phyloP scores from a whole-genome alignment of 495 filamentous ascomycete genomes.

The Tetracladium setigerum region DNA sequence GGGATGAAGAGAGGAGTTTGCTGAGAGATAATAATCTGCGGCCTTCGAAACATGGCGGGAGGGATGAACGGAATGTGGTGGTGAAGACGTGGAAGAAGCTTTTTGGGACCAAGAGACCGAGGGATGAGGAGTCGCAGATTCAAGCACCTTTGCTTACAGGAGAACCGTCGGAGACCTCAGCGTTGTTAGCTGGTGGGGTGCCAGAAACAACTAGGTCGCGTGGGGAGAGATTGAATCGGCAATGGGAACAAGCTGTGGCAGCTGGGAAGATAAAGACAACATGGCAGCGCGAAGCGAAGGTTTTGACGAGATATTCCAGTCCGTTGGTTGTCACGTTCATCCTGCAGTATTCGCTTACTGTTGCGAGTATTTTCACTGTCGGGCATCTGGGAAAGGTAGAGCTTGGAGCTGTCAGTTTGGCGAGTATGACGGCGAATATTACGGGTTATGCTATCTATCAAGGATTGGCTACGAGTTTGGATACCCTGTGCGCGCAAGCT shows the following conservation, averaged over 20 bases:
- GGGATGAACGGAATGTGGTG: conserved; percentile 4
- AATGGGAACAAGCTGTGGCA: conserved; percentile 75
- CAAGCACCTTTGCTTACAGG: conserved; percentile 5
- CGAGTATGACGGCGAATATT: conserved; percentile 66
- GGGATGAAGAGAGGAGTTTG: conserved; percentile 65
- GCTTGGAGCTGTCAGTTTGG: conserved; percentile 58
- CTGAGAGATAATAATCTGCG: conserved; percentile 72
- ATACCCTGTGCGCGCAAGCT: conserved; percentile 69
- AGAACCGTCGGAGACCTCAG: conserved; percentile 32
- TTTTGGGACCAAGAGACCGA: conserved; percentile 39
- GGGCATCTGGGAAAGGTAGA: conserved; percentile 56
- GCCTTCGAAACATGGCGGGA: conserved; percentile 47
- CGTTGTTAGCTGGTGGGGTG: conserved; percentile 14
- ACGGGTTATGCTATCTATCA: conserved; percentile 65
- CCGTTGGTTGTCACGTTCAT: conserved; percentile 63
- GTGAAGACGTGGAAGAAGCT: conserved; percentile 29
- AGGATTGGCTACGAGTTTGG: conserved; percentile 61
- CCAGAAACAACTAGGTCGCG: conserved; percentile 15
- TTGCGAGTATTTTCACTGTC: conserved; percentile 61
- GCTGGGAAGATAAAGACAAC: conserved; percentile 71
- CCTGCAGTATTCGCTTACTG: conserved; percentile 64
- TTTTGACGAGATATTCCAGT: conserved; percentile 48
- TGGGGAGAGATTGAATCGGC: conserved; percentile 37
- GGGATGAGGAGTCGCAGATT: conserved; percentile 19
- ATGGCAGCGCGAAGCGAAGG: conserved; percentile 73